Evolutionary conservation across 805 yeast genomes (phyloP).

Genomic region (Wickerhamiella siamensis): DNA sequence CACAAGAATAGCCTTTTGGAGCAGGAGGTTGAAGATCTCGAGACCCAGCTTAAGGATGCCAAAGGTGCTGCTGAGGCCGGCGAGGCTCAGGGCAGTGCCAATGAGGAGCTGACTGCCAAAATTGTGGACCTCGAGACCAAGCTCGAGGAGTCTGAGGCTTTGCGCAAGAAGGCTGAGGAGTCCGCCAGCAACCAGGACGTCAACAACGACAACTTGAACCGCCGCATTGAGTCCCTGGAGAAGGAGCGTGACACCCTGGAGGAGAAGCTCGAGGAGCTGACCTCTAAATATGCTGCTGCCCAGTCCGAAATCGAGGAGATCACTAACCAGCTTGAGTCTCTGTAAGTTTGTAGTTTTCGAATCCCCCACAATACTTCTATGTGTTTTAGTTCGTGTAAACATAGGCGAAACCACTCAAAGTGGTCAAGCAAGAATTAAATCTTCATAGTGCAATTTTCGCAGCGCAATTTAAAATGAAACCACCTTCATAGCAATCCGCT

Average conservation of each 20-base stretch:
- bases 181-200: slow-evolving; percentile 91
- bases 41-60: slow-evolving; percentile 54
- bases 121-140: slow-evolving; percentile 79
- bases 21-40: slow-evolving; percentile 60
- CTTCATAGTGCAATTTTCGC: no score
- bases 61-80: slow-evolving; percentile 86
- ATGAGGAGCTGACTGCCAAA: slow-evolving; percentile 84
- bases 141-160: slow-evolving; percentile 77
- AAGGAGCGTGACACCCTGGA: slow-evolving; percentile 85
- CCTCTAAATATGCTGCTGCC: slow-evolving; percentile 66
- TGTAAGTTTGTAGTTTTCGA: slow-evolving; percentile 21
- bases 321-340: slow-evolving; percentile 80
- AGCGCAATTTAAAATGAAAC: no score
- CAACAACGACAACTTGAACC: slow-evolving; percentile 90
- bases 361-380: no score
- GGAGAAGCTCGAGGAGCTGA: slow-evolving; percentile 76
- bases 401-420: no score
- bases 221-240: slow-evolving; percentile 84
- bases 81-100: slow-evolving; percentile 70
- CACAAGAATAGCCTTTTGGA: slow-evolving; percentile 86
- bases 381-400: no score
- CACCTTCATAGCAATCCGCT: no score
- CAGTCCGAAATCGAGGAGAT: slow-evolving; percentile 93
- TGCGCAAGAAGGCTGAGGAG: slow-evolving; percentile 83
- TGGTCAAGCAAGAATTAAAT: no score